These are phyloP conservation scores for Ophiosphaerella korrae DNA, from an alignment of 2,329 filamentous ascomycete genomes.

Conservation along the genomic window DNA sequence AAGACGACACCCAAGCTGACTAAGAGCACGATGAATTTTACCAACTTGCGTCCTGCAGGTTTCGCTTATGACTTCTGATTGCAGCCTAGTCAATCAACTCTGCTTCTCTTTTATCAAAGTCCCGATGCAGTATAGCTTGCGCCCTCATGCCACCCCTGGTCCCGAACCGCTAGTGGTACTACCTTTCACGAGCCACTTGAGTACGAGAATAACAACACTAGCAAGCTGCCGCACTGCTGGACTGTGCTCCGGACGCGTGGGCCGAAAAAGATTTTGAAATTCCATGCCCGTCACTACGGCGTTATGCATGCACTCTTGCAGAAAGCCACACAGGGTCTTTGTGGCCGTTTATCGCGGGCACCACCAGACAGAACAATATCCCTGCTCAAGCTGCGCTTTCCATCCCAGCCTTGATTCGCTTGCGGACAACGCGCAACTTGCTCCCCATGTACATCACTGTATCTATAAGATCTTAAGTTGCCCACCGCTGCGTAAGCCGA, in stretches of 20 bases:
- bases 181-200: constrained; percentile 36
- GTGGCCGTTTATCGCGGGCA: constrained; percentile 31
- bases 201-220: constrained; percentile 40
- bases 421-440: constrained; percentile 20
- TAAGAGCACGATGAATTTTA: constrained; percentile 26
- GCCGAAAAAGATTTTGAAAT: constrained; percentile 24
- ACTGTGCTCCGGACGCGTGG: constrained; percentile 31
- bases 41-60: constrained; percentile 25
- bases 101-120: constrained; percentile 40
- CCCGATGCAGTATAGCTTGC: constrained; percentile 32
- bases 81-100: constrained; percentile 11
- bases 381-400: constrained; percentile 27
- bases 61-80: constrained; percentile 7
- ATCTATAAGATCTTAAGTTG: constrained; percentile 45
- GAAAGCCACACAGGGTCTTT: constrained; percentile 23
- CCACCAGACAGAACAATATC: constrained; percentile 15
- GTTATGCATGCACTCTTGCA: constrained; percentile 31
- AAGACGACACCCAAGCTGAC: constrained; percentile 13
- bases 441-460: constrained; percentile 16
- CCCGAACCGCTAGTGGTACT: constrained; percentile 20
- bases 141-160: constrained; percentile 31
- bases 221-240: constrained; percentile 30
- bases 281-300: constrained; percentile 20
- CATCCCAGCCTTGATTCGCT: constrained; percentile 30
- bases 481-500: constrained; percentile 39